These are phyloP conservation scores for Glycyrrhiza uralensis DNA, from an alignment of 306 rosid genomes.

Conservation along the genomic window DNA sequence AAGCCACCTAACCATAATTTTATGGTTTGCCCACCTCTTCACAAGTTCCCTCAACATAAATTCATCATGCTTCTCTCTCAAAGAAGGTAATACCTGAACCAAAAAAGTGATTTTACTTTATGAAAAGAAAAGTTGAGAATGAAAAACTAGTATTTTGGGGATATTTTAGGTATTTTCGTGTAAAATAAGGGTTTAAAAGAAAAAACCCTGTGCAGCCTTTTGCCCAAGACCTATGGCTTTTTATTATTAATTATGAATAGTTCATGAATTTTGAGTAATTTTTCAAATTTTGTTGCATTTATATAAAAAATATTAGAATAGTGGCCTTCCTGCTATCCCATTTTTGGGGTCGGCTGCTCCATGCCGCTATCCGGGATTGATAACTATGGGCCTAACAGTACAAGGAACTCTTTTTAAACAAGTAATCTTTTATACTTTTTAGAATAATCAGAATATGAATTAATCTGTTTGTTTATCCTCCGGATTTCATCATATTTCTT, in stretches of 20 bases:
- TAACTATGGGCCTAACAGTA: neutral
- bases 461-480: neutral
- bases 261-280: too few relatives aligned
- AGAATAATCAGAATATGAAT: neutral
- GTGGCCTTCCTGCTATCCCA: too few relatives aligned
- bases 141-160: conserved; percentile 1
- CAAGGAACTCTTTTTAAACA: neutral
- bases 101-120: neutral
- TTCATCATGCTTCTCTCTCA: conserved; percentile 78
- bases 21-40: conserved; percentile 75
- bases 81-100: conserved; percentile 69
- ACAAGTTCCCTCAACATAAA: conserved; percentile 79
- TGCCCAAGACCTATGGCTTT: too few relatives aligned
- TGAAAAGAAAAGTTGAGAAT: neutral
- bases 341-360: too few relatives aligned
- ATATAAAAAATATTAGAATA: too few relatives aligned
- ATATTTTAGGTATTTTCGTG: too few relatives aligned
- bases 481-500: neutral
- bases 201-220: too few relatives aligned
- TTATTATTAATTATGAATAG: too few relatives aligned
- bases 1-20: conserved; percentile 69
- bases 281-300: too few relatives aligned
- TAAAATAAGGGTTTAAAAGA: too few relatives aligned
- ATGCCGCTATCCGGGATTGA: too few relatives aligned
- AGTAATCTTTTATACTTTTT: neutral